Conservation (phyloP, 306 rosid genomes). For the Medicago truncatula region DNA sequence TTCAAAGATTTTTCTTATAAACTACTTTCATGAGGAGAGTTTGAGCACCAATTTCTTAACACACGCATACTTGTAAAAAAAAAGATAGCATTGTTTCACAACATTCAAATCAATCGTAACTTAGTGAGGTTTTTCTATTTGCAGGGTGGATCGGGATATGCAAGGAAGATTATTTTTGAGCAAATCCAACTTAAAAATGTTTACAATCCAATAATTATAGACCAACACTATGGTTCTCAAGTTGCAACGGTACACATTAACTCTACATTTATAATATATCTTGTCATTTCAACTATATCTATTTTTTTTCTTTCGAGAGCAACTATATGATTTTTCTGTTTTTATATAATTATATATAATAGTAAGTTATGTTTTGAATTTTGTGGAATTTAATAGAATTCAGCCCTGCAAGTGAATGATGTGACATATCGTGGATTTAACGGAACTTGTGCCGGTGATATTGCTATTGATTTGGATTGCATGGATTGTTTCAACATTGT, state of each 20-base stretch:
- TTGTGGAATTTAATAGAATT: background rate
- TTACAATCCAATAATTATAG: conserved; percentile 43
- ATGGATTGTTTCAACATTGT: conserved; percentile 33
- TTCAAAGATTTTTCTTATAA: too few species aligned
- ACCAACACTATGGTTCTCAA: conserved; percentile 25
- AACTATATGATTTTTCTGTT: too few species aligned
- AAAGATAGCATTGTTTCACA: too few species aligned
- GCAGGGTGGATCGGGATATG: conserved; percentile 55
- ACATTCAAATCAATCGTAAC: too few species aligned
- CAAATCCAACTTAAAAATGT: conserved; percentile 16
- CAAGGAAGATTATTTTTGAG: conserved; percentile 48
- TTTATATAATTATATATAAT: background rate
- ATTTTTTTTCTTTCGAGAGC: too few species aligned
- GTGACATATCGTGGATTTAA: conserved; percentile 35
- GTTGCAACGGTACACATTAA: background rate
- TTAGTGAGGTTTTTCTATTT: background rate
- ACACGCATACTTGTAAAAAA: too few species aligned
- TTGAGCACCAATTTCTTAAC: background rate
- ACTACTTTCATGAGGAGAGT: too few species aligned
- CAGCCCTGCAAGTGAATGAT: conserved; percentile 32
- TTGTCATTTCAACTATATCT: background rate
- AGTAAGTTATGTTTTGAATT: background rate
- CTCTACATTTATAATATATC: background rate
- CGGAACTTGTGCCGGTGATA: conserved; percentile 36
- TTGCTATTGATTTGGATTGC: conserved; percentile 40